These are phyloP conservation scores for Echium plantagineum DNA, from an alignment of 257 asterid genomes.

Conservation along the genomic window DNA sequence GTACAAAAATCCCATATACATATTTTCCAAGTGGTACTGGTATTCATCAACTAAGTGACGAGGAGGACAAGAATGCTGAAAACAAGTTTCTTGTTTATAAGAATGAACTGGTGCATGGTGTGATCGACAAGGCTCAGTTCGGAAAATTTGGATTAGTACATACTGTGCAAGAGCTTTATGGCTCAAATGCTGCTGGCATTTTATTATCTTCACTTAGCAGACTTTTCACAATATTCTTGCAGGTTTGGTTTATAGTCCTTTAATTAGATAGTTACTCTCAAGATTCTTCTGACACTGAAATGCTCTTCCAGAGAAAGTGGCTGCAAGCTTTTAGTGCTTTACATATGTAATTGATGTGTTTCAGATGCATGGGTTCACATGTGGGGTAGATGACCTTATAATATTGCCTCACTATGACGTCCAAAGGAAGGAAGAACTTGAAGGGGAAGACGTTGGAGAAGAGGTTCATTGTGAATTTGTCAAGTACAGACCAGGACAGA, in stretches of 20 bases:
- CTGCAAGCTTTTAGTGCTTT: neutral
- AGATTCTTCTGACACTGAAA: constrained; percentile 1
- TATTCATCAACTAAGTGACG: constrained; percentile 21
- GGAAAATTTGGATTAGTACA: constrained; percentile 95
- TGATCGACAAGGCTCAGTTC: constrained; percentile 96
- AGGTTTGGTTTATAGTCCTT: constrained; percentile 34
- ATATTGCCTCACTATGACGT: constrained; percentile 61
- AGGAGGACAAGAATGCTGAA: constrained; percentile 63
- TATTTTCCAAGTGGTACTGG: constrained; percentile 37
- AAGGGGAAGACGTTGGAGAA: constrained; percentile 86
- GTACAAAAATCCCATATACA: constrained; percentile 63
- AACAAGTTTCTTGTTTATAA: constrained; percentile 74
- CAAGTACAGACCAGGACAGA: constrained; percentile 70
- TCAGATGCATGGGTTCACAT: constrained; percentile 90
- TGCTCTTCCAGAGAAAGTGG: neutral
- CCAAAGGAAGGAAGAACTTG: constrained; percentile 78
- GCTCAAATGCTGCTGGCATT: constrained; percentile 78
- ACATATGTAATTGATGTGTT: constrained; percentile 13
- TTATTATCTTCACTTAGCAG: constrained; percentile 90
- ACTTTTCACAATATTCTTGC: constrained; percentile 73
- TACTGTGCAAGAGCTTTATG: constrained; percentile 93
- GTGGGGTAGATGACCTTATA: constrained; percentile 90
- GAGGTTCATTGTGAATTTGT: constrained; percentile 92
- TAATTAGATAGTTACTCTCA: neutral
- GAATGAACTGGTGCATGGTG: constrained; percentile 92